Evolutionary conservation across 345 rosid genomes (phyloP), one percentile per base, ranked within the genome.

Genomic region (Eutrema heterophyllum): DNA sequence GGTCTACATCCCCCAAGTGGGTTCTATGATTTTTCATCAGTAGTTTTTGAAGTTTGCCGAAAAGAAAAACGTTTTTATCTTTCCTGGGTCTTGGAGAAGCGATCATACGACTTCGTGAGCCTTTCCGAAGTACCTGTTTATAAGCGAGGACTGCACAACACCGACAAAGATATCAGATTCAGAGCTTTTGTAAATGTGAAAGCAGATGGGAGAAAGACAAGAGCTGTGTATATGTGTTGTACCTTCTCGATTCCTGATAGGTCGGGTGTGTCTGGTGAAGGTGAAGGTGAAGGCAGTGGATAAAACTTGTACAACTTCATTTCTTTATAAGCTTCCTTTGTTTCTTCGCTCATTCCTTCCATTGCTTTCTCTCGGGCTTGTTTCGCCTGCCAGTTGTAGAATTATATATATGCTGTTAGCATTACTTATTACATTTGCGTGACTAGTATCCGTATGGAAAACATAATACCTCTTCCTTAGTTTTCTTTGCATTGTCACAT

Each of bases 261-360:
- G 39, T 89, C 86, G 5, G 96, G 95, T 50, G 93, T 66, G 59
- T 91, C 87, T 3, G 84, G 81, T 44, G 91, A 88, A 67, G 75
- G 21, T 21, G 21, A 21, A 21, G 24, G 24, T 21, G 24, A 21
- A 21, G 1, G 78, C 79, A 80, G 73, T 32, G 97, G 98, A 76
- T 94, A 91, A 69, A 94, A 91, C 80, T 91, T 94, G 88, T 91
- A 88, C 70, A 91, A 85, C 80, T 61, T 94, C 87, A 87, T 88
- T 38, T 52, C 81, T 52, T 87, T 64, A 26, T 79, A 86, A n/a
- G 92, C 95, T 1, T 64, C 32, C 73, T 76, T 88, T 14, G 84
- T 81, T 60, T 84, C 95, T 75, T 79, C 91, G 16, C 84, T 93
- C 94, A 93, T 79, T 76, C 74, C 91, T 73, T 84, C 86, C 29